These are phyloP conservation scores for Sonneratia alba DNA, from an alignment of 345 rosid genomes.

Conservation along the genomic window DNA sequence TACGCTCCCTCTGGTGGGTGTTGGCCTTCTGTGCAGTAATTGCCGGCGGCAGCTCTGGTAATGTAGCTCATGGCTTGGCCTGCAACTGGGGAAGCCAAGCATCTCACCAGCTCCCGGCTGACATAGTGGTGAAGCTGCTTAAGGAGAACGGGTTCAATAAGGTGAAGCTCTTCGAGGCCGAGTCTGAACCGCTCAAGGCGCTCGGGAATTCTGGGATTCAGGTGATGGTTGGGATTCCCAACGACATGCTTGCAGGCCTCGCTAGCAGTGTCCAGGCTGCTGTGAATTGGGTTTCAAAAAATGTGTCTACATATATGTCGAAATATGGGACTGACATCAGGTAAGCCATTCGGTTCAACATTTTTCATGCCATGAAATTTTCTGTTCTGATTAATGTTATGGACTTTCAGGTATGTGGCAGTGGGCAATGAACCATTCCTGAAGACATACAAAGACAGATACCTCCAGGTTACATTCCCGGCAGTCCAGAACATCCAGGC, in stretches of 20 bases:
- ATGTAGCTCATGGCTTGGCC: constrained; percentile 46
- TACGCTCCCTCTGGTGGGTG: neutral
- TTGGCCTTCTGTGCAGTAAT: constrained; percentile 12
- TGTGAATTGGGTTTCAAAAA: constrained; percentile 58
- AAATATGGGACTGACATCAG: constrained; percentile 54
- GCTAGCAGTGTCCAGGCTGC: constrained; percentile 51
- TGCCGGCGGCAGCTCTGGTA: constrained; percentile 16
- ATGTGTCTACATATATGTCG: constrained; percentile 58
- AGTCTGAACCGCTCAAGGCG: constrained; percentile 65
- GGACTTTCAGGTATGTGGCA: constrained; percentile 50
- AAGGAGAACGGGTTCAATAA: constrained; percentile 76
- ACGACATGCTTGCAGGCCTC: constrained; percentile 53
- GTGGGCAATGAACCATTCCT: constrained; percentile 93
- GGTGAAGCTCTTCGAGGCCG: constrained; percentile 89
- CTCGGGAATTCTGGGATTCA: constrained; percentile 78
- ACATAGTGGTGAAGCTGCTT: constrained; percentile 54
- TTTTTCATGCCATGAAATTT: neutral
- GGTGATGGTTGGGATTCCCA: constrained; percentile 93
- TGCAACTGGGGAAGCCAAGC: constrained; percentile 70
- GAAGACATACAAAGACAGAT: constrained; percentile 49
- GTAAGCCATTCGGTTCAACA: constrained; percentile 13
- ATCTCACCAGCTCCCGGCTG: constrained; percentile 58
- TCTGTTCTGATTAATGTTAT: neutral
- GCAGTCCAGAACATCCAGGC: constrained; percentile 85
- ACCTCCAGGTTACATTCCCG: constrained; percentile 47